Percentiles rank a stretch among this genome's conserved stretches.
Conservation (phyloP, 2,329 filamentous ascomycete species). For the Alternaria conjuncta region DNA sequence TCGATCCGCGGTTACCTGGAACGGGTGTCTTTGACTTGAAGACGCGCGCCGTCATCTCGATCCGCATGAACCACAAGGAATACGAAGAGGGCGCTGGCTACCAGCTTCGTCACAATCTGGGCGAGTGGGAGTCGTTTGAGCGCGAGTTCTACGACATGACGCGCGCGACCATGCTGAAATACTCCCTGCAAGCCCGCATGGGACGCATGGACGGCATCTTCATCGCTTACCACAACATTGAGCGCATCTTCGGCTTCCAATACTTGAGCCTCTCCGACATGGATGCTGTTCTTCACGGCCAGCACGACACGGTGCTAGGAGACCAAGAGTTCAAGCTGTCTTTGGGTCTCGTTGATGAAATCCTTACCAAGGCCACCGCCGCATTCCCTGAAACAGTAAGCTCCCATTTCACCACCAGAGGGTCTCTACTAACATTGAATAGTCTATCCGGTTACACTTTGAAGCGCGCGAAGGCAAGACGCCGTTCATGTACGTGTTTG, state of each 20-base stretch:
- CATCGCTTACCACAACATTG: slow-evolving; percentile 92
- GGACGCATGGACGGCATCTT: slow-evolving; percentile 99
- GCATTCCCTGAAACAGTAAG: slow-evolving; percentile 72
- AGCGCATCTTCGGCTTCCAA: slow-evolving; percentile 97
- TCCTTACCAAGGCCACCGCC: slow-evolving; percentile 75
- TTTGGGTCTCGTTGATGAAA: slow-evolving; percentile 76
- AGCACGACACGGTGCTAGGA: slow-evolving; percentile 69
- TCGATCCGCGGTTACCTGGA: slow-evolving; percentile 84
- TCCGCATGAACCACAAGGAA: slow-evolving; percentile 82
- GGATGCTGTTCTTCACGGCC: slow-evolving; percentile 88
- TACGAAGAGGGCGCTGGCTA: slow-evolving; percentile 82
- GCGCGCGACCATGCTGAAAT: slow-evolving; percentile 91
- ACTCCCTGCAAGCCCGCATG: slow-evolving; percentile 95
- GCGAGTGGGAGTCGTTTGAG: slow-evolving; percentile 89
- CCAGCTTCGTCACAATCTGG: slow-evolving; percentile 77
- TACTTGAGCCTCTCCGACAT: slow-evolving; percentile 88
- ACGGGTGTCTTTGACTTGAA: slow-evolving; percentile 96
- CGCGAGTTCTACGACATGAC: slow-evolving; percentile 98
- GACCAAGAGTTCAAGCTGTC: slow-evolving; percentile 87
- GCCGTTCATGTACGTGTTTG: slow-evolving; percentile 87
- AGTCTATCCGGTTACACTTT: slow-evolving; percentile 79
- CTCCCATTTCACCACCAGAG: background rate
- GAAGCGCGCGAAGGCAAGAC: slow-evolving; percentile 70
- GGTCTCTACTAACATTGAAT: slow-evolving; percentile 13
- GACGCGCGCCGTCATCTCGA: slow-evolving; percentile 87